Percentiles rank a stretch among this genome's conserved stretches.
Evolutionary conservation across 2,329 filamentous ascomycete genomes (phyloP).

Genomic region (Xylaria arbuscula): DNA sequence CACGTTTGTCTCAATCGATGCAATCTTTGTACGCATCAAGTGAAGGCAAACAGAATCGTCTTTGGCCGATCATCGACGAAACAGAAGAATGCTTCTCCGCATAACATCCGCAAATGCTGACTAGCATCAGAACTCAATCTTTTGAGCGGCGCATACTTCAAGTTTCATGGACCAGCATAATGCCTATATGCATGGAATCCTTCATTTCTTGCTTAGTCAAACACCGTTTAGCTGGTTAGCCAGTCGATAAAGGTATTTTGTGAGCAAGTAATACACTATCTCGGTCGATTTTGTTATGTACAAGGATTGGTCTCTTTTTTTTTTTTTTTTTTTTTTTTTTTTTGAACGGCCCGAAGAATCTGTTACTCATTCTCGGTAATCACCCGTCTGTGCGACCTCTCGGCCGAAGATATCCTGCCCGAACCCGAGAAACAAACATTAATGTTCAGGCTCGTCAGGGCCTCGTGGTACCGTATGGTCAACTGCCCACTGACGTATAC

Average conservation of each 20-base stretch:
- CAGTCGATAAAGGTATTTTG: not conserved
- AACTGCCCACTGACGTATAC: slow-evolving; percentile 62
- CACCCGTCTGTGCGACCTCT: not conserved
- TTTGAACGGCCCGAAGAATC: not conserved
- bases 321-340: not conserved
- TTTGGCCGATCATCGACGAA: not conserved
- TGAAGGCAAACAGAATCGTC: not conserved
- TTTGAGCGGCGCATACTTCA: not conserved
- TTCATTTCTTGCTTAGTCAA: not conserved
- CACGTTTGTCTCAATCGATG: not conserved
- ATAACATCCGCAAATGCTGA: not conserved
- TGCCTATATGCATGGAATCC: not conserved
- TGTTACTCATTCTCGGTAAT: not conserved
- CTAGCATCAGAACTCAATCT: not conserved
- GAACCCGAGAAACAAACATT: slow-evolving; percentile 19
- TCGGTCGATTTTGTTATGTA: not conserved
- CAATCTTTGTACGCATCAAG: not conserved
- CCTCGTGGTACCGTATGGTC: slow-evolving; percentile 59
- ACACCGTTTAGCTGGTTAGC: not conserved
- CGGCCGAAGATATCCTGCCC: slow-evolving; percentile 9
- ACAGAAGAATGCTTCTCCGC: not conserved
- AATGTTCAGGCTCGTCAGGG: slow-evolving; percentile 49
- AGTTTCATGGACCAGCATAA: too few relatives aligned
- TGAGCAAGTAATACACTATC: not conserved
- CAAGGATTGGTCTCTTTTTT: not conserved